Evolutionary conservation across 148 eudicot species (phyloP).

Genomic region (Rhododendron williamsianum): DNA sequence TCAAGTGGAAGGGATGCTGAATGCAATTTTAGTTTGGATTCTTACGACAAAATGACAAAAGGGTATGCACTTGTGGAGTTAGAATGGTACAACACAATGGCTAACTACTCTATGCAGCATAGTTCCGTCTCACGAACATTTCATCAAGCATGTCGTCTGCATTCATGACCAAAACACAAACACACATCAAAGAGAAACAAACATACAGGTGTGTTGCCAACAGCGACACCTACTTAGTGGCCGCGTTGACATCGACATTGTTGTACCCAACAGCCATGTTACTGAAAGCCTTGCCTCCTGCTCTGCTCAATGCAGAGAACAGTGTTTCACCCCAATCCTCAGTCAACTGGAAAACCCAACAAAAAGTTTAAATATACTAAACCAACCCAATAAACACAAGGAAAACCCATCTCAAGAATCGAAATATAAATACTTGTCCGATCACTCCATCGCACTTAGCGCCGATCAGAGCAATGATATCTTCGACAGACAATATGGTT

Average conservation of each 20-base stretch:
- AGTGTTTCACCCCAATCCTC: constrained; percentile 98
- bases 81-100: background rate
- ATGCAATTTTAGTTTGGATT: background rate
- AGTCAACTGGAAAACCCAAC: constrained; percentile 51
- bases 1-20: background rate
- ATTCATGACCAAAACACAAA: background rate
- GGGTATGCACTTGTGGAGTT: background rate
- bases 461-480: constrained; percentile 84
- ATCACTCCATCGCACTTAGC: constrained; percentile 94
- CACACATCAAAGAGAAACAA: background rate
- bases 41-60: background rate
- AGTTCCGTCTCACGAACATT: background rate
- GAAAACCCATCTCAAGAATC: background rate
- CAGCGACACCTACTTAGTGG: constrained; percentile 93
- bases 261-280: constrained; percentile 99
- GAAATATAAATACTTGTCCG: constrained; percentile 57
- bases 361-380: background rate
- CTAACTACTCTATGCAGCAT: background rate
- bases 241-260: constrained; percentile 90
- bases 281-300: constrained; percentile 96
- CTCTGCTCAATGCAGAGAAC: constrained; percentile 92
- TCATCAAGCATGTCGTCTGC: background rate
- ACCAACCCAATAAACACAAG: background rate
- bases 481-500: constrained; percentile 91
- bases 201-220: constrained; percentile 97